Percentiles rank a stretch among this genome's conserved stretches.
Conservation (phyloP, 768 basidiomycete genomes). For the Podaxis pistillaris region DNA sequence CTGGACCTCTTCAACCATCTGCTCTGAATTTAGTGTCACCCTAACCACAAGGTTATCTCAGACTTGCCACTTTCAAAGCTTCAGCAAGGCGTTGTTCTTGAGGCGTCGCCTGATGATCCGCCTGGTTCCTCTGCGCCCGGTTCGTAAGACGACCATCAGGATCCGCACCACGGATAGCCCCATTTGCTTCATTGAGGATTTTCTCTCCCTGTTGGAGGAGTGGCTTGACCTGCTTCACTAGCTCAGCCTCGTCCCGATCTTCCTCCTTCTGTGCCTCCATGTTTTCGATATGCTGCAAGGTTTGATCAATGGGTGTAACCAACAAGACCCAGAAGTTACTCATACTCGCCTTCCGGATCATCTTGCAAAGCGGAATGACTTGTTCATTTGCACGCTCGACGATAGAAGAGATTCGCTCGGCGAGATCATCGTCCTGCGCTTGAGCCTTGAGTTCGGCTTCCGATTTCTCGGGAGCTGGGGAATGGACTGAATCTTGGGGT, state of each 20-base stretch:
- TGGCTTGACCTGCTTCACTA: slow-evolving; percentile 34
- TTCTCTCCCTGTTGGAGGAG: slow-evolving; percentile 36
- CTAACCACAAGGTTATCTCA: background rate
- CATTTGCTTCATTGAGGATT: slow-evolving; percentile 37
- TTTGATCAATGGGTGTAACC: background rate
- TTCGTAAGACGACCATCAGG: slow-evolving; percentile 33
- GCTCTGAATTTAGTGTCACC: background rate
- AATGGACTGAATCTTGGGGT: background rate
- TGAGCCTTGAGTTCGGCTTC: no score
- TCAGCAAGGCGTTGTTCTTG: slow-evolving; percentile 38
- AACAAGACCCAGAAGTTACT: background rate
- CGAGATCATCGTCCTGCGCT: slow-evolving; percentile 27
- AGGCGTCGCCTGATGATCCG: slow-evolving; percentile 35
- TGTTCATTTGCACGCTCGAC: slow-evolving; percentile 33
- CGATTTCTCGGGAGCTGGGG: background rate
- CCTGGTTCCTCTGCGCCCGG: slow-evolving; percentile 31
- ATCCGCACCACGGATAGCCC: slow-evolving; percentile 34
- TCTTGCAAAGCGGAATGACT: slow-evolving; percentile 29
- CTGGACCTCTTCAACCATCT: slow-evolving; percentile 36
- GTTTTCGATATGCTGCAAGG: slow-evolving; percentile 31
- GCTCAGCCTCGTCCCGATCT: slow-evolving; percentile 32
- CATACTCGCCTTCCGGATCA: slow-evolving; percentile 33
- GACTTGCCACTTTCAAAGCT: slow-evolving; percentile 32
- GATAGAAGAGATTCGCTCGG: slow-evolving; percentile 31
- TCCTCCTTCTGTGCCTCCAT: slow-evolving; percentile 33